Evolutionary conservation across 1,284 basidiomycete species (phyloP).

Genomic region (Peniophora sp.): DNA sequence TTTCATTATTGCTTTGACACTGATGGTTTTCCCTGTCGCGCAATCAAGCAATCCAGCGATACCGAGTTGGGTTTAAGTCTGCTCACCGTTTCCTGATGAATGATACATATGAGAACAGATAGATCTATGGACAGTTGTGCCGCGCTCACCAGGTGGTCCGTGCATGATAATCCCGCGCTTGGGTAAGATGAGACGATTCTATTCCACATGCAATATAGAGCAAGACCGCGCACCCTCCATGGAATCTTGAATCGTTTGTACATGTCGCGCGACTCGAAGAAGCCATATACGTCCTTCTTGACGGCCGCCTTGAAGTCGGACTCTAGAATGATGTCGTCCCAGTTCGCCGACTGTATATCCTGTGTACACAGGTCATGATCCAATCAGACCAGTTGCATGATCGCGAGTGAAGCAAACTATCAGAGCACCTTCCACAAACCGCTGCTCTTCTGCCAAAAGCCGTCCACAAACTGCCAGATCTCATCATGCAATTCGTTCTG

Average conservation of each 20-base stretch:
- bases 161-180: constrained; percentile 68
- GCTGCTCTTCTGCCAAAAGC: constrained; percentile 60
- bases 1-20: constrained; percentile 70
- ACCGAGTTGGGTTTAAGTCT: too few species aligned
- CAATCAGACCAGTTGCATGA: too few species aligned
- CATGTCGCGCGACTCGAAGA: constrained; percentile 63
- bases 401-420: too few species aligned
- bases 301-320: constrained; percentile 59
- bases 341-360: constrained; percentile 59
- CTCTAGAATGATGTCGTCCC: constrained; percentile 71
- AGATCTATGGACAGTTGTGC: too few species aligned
- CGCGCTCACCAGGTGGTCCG: constrained; percentile 53
- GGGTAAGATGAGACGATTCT: constrained; percentile 1
- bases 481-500: constrained; percentile 51
- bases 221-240: constrained; percentile 56
- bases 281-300: constrained; percentile 67
- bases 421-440: constrained; percentile 46
- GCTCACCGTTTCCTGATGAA: constrained; percentile 26
- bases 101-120: too few species aligned
- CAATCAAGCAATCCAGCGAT: too few species aligned
- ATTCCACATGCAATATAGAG: not conserved
- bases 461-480: constrained; percentile 69
- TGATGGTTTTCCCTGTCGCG: constrained; percentile 55
- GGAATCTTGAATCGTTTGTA: constrained; percentile 71
- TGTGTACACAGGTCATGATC: too few species aligned